phyloP scores from a whole-genome alignment of 1,284 basidiomycete genomes.

The Marasmius oreades region DNA sequence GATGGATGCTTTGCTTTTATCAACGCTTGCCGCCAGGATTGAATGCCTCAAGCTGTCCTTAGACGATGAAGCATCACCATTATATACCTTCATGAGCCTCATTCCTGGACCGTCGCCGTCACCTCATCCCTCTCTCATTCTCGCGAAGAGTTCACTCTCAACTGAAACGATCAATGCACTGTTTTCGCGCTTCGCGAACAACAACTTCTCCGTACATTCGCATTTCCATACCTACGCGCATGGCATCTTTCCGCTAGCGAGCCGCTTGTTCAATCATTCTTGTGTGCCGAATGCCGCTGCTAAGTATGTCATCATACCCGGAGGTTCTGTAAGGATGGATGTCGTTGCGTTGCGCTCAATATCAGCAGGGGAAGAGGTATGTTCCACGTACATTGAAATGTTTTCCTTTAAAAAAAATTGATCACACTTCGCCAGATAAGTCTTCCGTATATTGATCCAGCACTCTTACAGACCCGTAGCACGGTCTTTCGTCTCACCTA shows the following conservation, averaged over 20 bases:
- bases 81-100: constrained; percentile 45
- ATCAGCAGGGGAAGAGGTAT: constrained; percentile 57
- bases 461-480: constrained; percentile 56
- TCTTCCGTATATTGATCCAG: constrained; percentile 73
- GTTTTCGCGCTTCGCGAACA: constrained; percentile 66
- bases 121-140: constrained; percentile 32
- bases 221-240: constrained; percentile 64
- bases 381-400: constrained; percentile 14
- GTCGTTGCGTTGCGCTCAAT: constrained; percentile 60
- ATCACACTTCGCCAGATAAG: constrained; percentile 52
- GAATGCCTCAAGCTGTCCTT: constrained; percentile 19
- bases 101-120: constrained; percentile 38
- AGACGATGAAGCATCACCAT: constrained; percentile 23
- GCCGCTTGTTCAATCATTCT: constrained; percentile 74
- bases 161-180: constrained; percentile 28
- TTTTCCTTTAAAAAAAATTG: background rate
- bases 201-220: constrained; percentile 72
- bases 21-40: constrained; percentile 14
- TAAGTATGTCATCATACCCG: constrained; percentile 46
- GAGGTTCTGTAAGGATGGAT: constrained; percentile 48
- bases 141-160: constrained; percentile 26
- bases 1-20: no score
- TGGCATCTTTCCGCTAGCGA: constrained; percentile 69
- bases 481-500: constrained; percentile 58
- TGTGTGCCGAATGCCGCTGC: constrained; percentile 70